Conservation (phyloP, 805 yeast species). For the Teunomyces funiuensis region DNA sequence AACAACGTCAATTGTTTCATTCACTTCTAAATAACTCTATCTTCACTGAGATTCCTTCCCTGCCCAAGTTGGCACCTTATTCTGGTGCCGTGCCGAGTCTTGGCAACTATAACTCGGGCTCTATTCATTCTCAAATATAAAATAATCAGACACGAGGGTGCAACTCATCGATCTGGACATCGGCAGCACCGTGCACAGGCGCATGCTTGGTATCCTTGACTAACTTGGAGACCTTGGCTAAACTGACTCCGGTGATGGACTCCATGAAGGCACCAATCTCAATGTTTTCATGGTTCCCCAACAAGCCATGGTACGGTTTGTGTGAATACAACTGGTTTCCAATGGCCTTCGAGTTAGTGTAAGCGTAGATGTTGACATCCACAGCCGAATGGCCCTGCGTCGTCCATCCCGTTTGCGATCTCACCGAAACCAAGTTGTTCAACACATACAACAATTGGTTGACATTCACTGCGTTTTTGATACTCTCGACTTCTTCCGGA, state of each 20-base stretch:
- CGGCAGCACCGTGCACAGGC: constrained; percentile 20
- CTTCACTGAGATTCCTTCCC: no score
- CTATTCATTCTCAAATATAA: not conserved
- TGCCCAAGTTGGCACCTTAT: no score
- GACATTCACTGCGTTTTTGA: constrained; percentile 9
- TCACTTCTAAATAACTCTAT: no score
- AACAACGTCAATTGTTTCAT: no score
- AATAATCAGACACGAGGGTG: constrained; percentile 2
- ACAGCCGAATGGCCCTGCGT: constrained; percentile 97
- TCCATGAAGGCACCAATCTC: constrained; percentile 81
- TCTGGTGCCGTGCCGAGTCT: not conserved
- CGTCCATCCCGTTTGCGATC: constrained; percentile 94
- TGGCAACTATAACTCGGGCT: not conserved
- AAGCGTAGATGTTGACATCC: constrained; percentile 88
- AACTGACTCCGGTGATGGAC: constrained; percentile 46
- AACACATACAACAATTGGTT: constrained; percentile 48
- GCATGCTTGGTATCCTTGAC: constrained; percentile 52
- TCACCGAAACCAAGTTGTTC: constrained; percentile 69
- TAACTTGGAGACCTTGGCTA: constrained; percentile 48
- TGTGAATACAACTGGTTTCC: constrained; percentile 33
- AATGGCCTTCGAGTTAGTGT: constrained; percentile 56
- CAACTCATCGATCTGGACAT: not conserved
- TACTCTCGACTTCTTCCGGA: constrained; percentile 45
- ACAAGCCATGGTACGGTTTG: constrained; percentile 42
- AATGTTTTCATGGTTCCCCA: constrained; percentile 84